A percentile compares a stretch with the other conserved stretches of the same genome.
These are phyloP conservation scores for Verbascum thapsus DNA, from an alignment of 257 asterid genomes.

Conservation along the genomic window DNA sequence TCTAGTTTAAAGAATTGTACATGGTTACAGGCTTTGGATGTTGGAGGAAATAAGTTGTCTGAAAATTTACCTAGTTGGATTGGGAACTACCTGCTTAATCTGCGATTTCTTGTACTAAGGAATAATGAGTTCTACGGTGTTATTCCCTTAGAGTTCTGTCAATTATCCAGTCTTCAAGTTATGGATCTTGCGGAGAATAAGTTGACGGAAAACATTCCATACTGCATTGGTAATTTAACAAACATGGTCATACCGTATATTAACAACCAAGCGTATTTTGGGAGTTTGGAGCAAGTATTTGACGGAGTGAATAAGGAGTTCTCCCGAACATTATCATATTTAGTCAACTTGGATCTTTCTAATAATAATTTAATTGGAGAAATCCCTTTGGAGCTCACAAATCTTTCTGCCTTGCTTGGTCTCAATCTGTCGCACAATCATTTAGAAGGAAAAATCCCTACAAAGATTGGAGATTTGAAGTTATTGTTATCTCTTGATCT, in stretches of 20 bases:
- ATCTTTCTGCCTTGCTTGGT: not conserved
- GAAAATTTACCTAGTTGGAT: not conserved
- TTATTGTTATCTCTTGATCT: conserved; percentile 14
- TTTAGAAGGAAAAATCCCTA: conserved; percentile 6
- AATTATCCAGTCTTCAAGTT: not conserved
- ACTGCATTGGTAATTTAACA: conserved; percentile 7
- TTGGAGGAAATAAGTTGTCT: not conserved
- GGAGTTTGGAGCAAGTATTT: not conserved
- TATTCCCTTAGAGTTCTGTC: conserved; percentile 5
- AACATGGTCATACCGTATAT: not conserved
- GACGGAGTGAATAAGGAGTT: conserved; percentile 10
- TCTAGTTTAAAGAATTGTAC: not conserved
- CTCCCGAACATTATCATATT: not conserved
- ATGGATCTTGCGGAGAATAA: conserved; percentile 10
- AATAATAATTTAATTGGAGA: conserved; percentile 19
- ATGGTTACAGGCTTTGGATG: not conserved
- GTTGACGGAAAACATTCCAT: conserved; percentile 10
- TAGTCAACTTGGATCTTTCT: conserved; percentile 18
- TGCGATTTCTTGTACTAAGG: not conserved
- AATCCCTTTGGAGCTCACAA: conserved; percentile 13
- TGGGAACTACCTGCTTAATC: not conserved
- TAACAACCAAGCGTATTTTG: not conserved
- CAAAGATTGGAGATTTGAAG: conserved; percentile 15
- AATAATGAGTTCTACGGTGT: not conserved
- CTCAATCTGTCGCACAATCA: conserved; percentile 26